Conservation (phyloP, 306 rosid genomes). For the Casuarina glauca region DNA sequence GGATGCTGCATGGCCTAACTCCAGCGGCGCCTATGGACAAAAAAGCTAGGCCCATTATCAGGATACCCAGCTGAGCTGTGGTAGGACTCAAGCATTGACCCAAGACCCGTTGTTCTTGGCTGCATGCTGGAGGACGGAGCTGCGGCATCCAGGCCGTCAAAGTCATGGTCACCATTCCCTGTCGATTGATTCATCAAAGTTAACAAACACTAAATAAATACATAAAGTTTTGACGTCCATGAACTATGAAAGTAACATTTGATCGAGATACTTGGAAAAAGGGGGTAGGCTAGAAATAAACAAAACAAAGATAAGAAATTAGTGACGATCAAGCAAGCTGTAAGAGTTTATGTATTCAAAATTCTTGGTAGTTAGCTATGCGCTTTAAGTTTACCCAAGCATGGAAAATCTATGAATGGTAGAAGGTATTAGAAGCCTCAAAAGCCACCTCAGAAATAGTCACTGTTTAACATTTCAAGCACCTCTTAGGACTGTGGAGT, state of each 20-base stretch:
- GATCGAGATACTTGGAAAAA: neutral
- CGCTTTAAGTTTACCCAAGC: too few species aligned
- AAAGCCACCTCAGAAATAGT: too few species aligned
- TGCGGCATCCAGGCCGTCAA: constrained; percentile 60
- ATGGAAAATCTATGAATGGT: neutral
- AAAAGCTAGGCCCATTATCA: constrained; percentile 47
- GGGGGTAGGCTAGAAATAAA: neutral
- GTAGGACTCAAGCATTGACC: constrained; percentile 49
- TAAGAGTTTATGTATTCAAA: too few species aligned
- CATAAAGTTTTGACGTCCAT: too few species aligned
- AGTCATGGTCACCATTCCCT: constrained; percentile 78
- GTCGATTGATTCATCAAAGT: neutral
- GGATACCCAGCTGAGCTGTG: constrained; percentile 33
- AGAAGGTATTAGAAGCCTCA: too few species aligned
- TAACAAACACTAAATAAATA: too few species aligned
- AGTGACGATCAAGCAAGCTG: neutral
- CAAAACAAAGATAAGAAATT: neutral
- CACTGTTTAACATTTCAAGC: too few species aligned
- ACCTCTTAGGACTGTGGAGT: too few species aligned
- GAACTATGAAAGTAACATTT: neutral
- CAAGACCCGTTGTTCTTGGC: constrained; percentile 17
- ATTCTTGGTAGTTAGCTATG: too few species aligned
- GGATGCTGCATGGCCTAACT: constrained; percentile 80
- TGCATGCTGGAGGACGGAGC: constrained; percentile 66
- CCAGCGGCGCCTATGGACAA: constrained; percentile 68